A percentile compares a stretch with the other conserved stretches of the same genome.
phyloP scores from a whole-genome alignment of 306 rosid species.

The Boehmeria nivea region DNA sequence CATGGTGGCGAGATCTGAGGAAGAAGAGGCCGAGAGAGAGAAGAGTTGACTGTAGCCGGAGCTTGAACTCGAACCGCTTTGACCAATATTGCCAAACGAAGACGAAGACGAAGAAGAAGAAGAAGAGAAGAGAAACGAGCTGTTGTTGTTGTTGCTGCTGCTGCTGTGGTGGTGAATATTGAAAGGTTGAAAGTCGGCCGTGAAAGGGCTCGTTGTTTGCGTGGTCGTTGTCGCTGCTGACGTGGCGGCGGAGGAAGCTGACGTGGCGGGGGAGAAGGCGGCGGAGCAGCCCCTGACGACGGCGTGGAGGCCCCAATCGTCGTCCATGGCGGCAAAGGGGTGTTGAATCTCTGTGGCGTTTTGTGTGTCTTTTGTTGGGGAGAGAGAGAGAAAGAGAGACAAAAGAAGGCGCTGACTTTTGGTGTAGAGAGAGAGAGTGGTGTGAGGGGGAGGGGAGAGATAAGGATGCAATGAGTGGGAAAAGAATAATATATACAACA shows the following conservation, averaged over 20 bases:
- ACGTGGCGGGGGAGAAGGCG: constrained; percentile 6
- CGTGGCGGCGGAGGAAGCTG: constrained; percentile 1
- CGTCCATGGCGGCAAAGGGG: constrained; percentile 44
- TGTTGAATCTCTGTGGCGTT: constrained; percentile 37
- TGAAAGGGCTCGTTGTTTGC: constrained; percentile 16
- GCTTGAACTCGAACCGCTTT: too few species aligned
- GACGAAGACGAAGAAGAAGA: constrained; percentile 9
- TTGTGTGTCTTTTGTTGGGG: constrained; percentile 11
- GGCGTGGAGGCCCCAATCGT: constrained; percentile 93
- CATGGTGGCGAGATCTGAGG: constrained; percentile 33
- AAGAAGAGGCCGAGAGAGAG: constrained; percentile 10
- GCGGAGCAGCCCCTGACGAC: constrained; percentile 74
- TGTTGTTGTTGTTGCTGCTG: constrained; percentile 4
- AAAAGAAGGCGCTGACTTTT: constrained; percentile 68
- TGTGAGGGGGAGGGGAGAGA: constrained; percentile 4
- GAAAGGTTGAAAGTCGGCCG: constrained; percentile 3
- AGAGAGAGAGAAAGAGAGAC: constrained; percentile 28
- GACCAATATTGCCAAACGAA: constrained; percentile 22
- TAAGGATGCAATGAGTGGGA: constrained; percentile 37
- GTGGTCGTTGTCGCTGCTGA: background rate
- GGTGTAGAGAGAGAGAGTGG: background rate
- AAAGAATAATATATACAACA: constrained; percentile 27
- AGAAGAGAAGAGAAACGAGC: constrained; percentile 10
- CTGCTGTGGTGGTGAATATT: too few species aligned
- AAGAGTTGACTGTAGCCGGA: constrained; percentile 20